Conservation (phyloP, 2,329 filamentous ascomycete genomes). For the Botryotinia narcissicola region DNA sequence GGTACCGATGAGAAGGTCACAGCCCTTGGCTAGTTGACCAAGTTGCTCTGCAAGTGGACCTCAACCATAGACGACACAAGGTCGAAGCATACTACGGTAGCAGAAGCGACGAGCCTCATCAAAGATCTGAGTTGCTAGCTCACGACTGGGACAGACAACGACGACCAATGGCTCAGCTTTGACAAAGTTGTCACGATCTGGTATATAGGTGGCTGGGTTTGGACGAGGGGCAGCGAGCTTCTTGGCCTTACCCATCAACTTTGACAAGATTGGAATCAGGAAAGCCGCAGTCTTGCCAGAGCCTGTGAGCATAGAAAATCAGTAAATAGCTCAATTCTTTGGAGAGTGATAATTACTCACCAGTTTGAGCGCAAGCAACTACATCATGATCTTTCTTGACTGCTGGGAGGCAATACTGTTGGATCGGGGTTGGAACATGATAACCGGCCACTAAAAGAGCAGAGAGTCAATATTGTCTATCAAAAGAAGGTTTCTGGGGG, state of each 20-base stretch:
- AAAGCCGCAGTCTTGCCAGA: slow-evolving; percentile 97
- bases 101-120: slow-evolving; percentile 90
- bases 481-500: background rate
- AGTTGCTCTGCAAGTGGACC: slow-evolving; percentile 68
- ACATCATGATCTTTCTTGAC: slow-evolving; percentile 76
- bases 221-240: slow-evolving; percentile 79
- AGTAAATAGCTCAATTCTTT: background rate
- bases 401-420: slow-evolving; percentile 79
- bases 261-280: slow-evolving; percentile 81
- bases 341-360: slow-evolving; percentile 49
- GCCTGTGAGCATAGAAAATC: slow-evolving; percentile 51
- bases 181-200: slow-evolving; percentile 47
- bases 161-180: slow-evolving; percentile 85
- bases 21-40: slow-evolving; percentile 74
- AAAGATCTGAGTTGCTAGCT: slow-evolving; percentile 92
- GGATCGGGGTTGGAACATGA: slow-evolving; percentile 75
- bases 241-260: slow-evolving; percentile 93
- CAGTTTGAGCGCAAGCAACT: slow-evolving; percentile 88
- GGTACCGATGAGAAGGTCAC: slow-evolving; percentile 84
- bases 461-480: background rate
- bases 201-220: slow-evolving; percentile 55
- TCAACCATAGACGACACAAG: slow-evolving; percentile 86
- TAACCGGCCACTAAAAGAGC: slow-evolving; percentile 59
- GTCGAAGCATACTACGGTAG: slow-evolving; percentile 91
- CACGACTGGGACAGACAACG: slow-evolving; percentile 81